Conservation (phyloP, 2,329 filamentous ascomycete species). For the Scopulariopsis brevicaulis region DNA sequence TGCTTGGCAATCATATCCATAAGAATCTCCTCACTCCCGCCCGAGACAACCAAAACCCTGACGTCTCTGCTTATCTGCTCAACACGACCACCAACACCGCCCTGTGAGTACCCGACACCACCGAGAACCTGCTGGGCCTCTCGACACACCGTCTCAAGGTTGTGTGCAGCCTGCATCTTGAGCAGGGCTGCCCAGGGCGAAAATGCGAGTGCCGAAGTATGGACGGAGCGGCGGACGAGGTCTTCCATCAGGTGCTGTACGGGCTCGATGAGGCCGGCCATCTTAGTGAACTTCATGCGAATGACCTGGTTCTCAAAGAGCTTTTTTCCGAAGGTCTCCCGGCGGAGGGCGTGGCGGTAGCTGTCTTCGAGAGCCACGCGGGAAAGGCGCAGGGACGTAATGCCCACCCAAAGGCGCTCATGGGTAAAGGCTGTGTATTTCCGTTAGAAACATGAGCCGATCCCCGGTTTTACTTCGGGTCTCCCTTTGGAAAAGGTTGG, state of each 20-base stretch:
- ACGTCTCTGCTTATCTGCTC: slow-evolving; percentile 34
- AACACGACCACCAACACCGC: slow-evolving; percentile 26
- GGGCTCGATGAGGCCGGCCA: slow-evolving; percentile 40
- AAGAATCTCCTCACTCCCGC: slow-evolving; percentile 35
- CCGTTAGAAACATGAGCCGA: not conserved
- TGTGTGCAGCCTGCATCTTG: slow-evolving; percentile 28
- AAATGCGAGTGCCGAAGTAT: not conserved
- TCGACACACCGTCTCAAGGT: slow-evolving; percentile 28
- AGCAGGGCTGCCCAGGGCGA: slow-evolving; percentile 2
- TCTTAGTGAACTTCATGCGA: slow-evolving; percentile 38
- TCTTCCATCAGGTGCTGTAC: slow-evolving; percentile 44
- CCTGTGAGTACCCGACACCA: slow-evolving; percentile 29
- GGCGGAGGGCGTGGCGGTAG: slow-evolving; percentile 29
- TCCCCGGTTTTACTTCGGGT: too few relatives aligned
- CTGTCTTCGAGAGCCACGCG: slow-evolving; percentile 37
- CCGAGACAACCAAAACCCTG: slow-evolving; percentile 31
- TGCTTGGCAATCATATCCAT: slow-evolving; percentile 15
- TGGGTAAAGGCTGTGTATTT: slow-evolving; percentile 42
- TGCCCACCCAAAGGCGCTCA: slow-evolving; percentile 41
- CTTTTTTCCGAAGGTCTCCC: slow-evolving; percentile 41
- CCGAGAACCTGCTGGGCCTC: slow-evolving; percentile 35
- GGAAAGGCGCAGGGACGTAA: slow-evolving; percentile 39
- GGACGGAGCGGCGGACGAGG: slow-evolving; percentile 32
- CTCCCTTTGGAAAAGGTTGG: not conserved
- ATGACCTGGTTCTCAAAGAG: slow-evolving; percentile 42